Conservation (phyloP, 805 yeast species). For the Priceomyces castillae region DNA sequence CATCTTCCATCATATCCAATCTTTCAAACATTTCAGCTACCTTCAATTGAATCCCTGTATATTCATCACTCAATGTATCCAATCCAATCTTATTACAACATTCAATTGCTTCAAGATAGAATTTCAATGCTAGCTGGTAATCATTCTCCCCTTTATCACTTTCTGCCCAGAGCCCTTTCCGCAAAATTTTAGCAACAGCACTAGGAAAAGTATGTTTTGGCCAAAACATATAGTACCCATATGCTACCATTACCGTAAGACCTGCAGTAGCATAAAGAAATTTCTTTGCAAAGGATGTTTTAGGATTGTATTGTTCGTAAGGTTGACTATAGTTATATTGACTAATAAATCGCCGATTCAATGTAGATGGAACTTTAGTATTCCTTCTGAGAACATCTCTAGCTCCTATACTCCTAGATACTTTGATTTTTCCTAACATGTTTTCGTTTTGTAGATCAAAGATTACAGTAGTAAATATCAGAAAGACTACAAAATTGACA, state of each 20-base stretch:
- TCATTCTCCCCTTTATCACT: constrained; percentile 62
- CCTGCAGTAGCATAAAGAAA: constrained; percentile 14
- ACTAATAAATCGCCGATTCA: neutral
- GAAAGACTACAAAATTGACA: neutral
- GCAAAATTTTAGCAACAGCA: constrained; percentile 64
- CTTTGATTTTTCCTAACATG: neutral
- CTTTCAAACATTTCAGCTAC: constrained; percentile 84
- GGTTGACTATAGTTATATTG: constrained; percentile 13
- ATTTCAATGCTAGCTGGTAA: constrained; percentile 63
- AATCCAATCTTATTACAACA: constrained; percentile 56
- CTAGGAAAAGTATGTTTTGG: constrained; percentile 68
- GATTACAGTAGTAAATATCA: neutral
- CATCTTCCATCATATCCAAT: constrained; percentile 58
- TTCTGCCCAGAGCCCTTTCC: constrained; percentile 84
- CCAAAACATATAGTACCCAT: constrained; percentile 49
- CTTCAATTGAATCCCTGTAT: constrained; percentile 87
- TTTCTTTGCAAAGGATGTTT: constrained; percentile 11
- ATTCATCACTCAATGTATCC: constrained; percentile 67
- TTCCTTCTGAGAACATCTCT: neutral
- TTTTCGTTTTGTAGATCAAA: neutral
- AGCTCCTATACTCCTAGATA: neutral
- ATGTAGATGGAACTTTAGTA: neutral
- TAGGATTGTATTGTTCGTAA: constrained; percentile 11
- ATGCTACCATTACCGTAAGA: constrained; percentile 16
- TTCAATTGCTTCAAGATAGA: constrained; percentile 72